Evolutionary conservation across 768 basidiomycete genomes (phyloP).

Genomic region (Collybia sp.): DNA sequence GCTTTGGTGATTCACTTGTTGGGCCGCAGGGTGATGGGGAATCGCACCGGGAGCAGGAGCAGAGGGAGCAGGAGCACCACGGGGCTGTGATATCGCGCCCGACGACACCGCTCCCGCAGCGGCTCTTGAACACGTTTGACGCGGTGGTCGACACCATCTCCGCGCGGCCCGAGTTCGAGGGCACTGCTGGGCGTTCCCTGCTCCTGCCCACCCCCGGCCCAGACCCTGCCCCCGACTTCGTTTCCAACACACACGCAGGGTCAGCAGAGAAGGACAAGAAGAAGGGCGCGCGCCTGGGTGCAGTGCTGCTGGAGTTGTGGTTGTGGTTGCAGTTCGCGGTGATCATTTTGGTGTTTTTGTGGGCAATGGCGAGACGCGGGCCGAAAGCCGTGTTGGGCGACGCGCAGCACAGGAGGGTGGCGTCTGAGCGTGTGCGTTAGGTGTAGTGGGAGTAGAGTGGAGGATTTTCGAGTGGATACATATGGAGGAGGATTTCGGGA

Average conservation of each 20-base stretch:
- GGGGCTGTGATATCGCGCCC: conserved; percentile 7
- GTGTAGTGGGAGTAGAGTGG: too few relatives aligned
- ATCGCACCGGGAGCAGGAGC: conserved; percentile 3
- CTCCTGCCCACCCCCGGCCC: neutral
- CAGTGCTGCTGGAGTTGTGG: conserved; percentile 70
- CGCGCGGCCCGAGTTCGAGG: neutral
- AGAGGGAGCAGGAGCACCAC: conserved; percentile 4
- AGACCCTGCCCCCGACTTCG: too few relatives aligned
- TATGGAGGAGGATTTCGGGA: neutral
- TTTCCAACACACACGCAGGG: neutral
- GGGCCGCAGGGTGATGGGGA: too few relatives aligned
- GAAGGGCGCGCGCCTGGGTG: conserved; percentile 20
- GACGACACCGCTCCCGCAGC: conserved; percentile 28
- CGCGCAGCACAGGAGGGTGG: conserved; percentile 22
- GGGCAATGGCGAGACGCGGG: conserved; percentile 74
- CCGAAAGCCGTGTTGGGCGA: conserved; percentile 64
- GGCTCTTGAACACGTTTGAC: conserved; percentile 39
- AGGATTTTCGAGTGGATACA: neutral
- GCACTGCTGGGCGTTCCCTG: too few relatives aligned
- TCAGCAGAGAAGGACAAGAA: conserved; percentile 10
- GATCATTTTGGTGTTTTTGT: conserved; percentile 73
- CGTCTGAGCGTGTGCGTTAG: conserved; percentile 2
- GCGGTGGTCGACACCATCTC: conserved; percentile 38
- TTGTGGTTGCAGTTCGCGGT: conserved; percentile 79
- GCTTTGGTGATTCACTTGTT: conserved; percentile 33